Evolutionary conservation across 1,284 basidiomycete species (phyloP), one percentile per base, ranked within the genome.

Genomic region (Microbotryum lychnidis-dioicae): DNA sequence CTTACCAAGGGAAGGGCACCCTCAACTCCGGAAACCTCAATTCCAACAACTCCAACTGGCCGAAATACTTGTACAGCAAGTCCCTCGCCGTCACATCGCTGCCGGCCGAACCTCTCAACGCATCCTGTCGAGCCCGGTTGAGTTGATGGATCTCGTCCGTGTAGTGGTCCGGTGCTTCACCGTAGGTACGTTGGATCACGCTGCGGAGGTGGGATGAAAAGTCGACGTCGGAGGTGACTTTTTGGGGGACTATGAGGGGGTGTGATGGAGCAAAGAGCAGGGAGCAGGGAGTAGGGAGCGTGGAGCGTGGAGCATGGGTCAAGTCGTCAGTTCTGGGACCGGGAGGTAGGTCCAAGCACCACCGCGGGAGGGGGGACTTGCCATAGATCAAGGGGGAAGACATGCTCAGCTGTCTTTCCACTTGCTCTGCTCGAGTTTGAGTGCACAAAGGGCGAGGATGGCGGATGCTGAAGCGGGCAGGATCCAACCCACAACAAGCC

Each of bases 11-110:
- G 72, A 98, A 98, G 62, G 89, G 87, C 71, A 97, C 91, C 71
- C 91, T 84, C 64, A 98, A 89, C 75, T 98, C 96, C 8, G 94
- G 85, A 76, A 99, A 98, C 33, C 96, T 85, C 56, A 98, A 82
- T 74, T 99, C 96, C 46, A 98, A 85, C 33, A 98, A 83, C 74
- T 99, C 96, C 45, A 99, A 86, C 76, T 98, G 94, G 50, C 96
- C 94, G 79, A 98, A 99, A 80, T 98, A 99, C 77, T 96, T 97
- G 85, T 94, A 97, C 53, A 99, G 80, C 27, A 98, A 80, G 77
- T 98, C 96, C 50, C 94, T 82, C 23, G 86, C 92, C 84, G 74
- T 96, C 56, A 84, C 80, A 74, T 97, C 92, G 73, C 91, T 96
- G 1, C 93, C 93, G 23, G 93, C 92, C n/a, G 68, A 68, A 44